Evolutionary conservation across 2,329 filamentous ascomycete genomes (phyloP).

Genomic region (Xylariales sp.): DNA sequence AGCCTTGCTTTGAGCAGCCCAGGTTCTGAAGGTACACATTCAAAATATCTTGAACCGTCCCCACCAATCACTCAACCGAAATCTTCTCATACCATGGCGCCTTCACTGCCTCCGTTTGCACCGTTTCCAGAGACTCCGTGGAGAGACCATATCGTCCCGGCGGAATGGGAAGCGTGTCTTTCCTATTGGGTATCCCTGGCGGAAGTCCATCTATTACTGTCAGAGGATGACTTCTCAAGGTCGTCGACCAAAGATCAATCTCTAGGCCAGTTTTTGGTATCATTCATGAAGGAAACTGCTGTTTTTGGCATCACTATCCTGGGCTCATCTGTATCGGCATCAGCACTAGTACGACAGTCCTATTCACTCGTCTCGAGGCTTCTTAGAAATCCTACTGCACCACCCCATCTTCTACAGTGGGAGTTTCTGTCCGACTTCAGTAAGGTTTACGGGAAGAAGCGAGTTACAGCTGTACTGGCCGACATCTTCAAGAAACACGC

Average conservation of each 20-base stretch:
- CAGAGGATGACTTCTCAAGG: slow-evolving; percentile 49
- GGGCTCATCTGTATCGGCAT: slow-evolving; percentile 28
- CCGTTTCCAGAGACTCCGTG: slow-evolving; percentile 68
- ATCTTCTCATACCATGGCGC: slow-evolving; percentile 32
- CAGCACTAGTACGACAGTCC: slow-evolving; percentile 53
- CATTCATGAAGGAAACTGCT: slow-evolving; percentile 58
- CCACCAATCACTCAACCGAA: too few relatives aligned
- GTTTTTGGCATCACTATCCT: slow-evolving; percentile 29
- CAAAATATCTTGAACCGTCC: too few relatives aligned
- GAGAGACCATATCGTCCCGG: slow-evolving; percentile 58
- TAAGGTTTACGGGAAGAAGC: slow-evolving; percentile 61
- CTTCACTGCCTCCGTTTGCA: slow-evolving; percentile 64
- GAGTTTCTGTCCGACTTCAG: slow-evolving; percentile 65
- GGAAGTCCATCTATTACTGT: slow-evolving; percentile 57
- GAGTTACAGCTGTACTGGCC: slow-evolving; percentile 45
- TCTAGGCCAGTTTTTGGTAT: slow-evolving; percentile 57
- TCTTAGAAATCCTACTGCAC: slow-evolving; percentile 39
- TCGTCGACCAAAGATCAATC: slow-evolving; percentile 52
- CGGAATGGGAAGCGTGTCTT: slow-evolving; percentile 75
- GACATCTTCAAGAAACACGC: slow-evolving; percentile 49
- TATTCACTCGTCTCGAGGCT: slow-evolving; percentile 62
- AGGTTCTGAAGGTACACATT: too few relatives aligned
- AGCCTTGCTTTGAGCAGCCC: too few relatives aligned
- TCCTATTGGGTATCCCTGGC: slow-evolving; percentile 70
- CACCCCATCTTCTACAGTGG: slow-evolving; percentile 53